Evolutionary conservation across 129 eudicot genomes (phyloP), one percentile per base, ranked within the genome.

Genomic region (Rutidosis leptorrhynchoides): DNA sequence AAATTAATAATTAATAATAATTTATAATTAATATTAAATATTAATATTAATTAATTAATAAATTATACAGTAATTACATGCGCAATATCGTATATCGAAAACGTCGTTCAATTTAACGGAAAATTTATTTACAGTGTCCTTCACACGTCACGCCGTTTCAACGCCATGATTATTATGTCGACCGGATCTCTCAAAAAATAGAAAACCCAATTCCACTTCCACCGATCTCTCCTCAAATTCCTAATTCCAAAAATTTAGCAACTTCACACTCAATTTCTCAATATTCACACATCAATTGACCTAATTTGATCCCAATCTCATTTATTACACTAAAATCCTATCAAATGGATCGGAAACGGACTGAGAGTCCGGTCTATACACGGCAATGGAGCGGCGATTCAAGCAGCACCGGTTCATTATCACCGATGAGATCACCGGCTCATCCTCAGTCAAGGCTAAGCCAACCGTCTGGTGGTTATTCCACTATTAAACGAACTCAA

Each of bases 351-450:
- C 90, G 96, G 64, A 72, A 87, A 65, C 82, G 98, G 77, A 77
- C 95, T 24, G 83, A 59, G 67, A 91, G 98, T 85, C 98, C 98
- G 74, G 86, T 78, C 16, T 91, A 87, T 58, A 64, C 88, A 8
- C 84, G 98, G 48, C 98, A 91, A 75, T 85, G 96, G 96, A 87
- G 96, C 77, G 96, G 96, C 7, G 85, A 79, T 55, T 82, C 89
- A 0, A 87, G 82, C 82, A 87, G 98, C 79, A 87, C 93, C 12
- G 96, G 88, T 3, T 85, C 97, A 3, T 74, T 86, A 0, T 85
- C 98, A 0, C 96, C 97, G 64, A 84, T 80, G 58, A 78, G 72
- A 59, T 91, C 98, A 1, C 96, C 98, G 71, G 95, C 96, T 30
- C 98, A 88, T 63, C 96, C 96, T 9, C 80, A 82, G 42, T 72